A percentile compares a stretch with the other conserved stretches of the same genome.
phyloP scores from a whole-genome alignment of 2,329 filamentous ascomycete species.

The Botrytis fabae region DNA sequence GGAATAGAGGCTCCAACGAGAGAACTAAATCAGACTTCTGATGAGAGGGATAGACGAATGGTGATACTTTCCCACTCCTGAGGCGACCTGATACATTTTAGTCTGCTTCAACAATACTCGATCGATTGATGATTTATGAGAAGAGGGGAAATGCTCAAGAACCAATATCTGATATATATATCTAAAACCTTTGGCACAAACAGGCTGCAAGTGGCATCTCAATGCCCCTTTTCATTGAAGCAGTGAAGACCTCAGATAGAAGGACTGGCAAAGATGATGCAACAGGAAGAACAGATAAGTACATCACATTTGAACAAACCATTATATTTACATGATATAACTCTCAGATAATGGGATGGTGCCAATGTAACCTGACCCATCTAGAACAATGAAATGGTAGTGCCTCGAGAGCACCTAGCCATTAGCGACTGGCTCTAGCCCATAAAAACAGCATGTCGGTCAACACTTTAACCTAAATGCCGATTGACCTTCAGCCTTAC shows the following conservation, averaged over 20 bases:
- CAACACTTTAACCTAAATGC: constrained; percentile 5
- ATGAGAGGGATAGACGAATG: not conserved
- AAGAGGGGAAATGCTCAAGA: not conserved
- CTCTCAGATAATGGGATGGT: not conserved
- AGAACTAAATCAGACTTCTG: not conserved
- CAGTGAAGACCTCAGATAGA: not conserved
- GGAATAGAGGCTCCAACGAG: not conserved
- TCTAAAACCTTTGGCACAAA: not conserved
- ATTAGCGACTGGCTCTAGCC: not conserved
- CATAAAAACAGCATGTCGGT: constrained; percentile 4
- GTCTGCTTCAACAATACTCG: no score
- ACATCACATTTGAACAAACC: not conserved
- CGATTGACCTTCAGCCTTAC: constrained; percentile 24
- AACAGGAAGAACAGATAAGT: not conserved
- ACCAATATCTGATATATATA: not conserved
- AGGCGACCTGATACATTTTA: not conserved
- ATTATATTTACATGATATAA: not conserved
- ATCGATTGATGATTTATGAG: not conserved
- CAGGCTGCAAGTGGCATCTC: not conserved
- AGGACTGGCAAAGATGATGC: not conserved
- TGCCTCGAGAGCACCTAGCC: not conserved
- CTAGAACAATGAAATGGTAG: not conserved
- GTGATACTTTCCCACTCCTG: not conserved
- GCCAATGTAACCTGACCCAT: not conserved
- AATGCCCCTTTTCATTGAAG: not conserved